Base-by-base conservation (phyloP, 257 asterid species). In the Prunella vulgaris region DNA sequence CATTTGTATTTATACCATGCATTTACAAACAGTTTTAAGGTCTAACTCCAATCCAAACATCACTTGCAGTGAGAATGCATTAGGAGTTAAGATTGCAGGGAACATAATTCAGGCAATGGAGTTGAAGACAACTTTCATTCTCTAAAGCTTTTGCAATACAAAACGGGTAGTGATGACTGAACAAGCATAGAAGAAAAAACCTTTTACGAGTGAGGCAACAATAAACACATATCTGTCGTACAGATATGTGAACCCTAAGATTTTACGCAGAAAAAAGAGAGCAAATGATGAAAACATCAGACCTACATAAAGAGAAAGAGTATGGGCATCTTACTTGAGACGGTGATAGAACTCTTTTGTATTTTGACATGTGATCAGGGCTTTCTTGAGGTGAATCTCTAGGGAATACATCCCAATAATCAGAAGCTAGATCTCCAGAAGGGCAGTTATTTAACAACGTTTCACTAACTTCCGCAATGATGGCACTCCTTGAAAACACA, bases 401-500 rank as follows among this genome's bases (percentile, higher is more conserved):
- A 66, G 93, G 93, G 62, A 94, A 80, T 64, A 91, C 59, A 76
- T 86, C 84, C 99, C 99, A 94, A 83, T 89, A 94, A 79, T 91
- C 97, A 68, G 86, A 68, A 68, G 97, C 86, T 66, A 87, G 69
- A 68, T 57, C 65, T 33, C 20, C 80, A 22, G 33, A 64, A 4
- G 68, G 57, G 77, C 64, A 57, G 49, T 74, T 77, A 42, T 60
- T 65, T 32, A 74, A 28, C 70, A 62, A 28, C 25, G 62, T 63
- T 61, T 85, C 93, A 9, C 56, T 71, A 37, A 84, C 87, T 78
- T 94, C 97, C 0, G 89, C 99, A 5, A 86, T 76, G 73, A 94
- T 84, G 60, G 96, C 92, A 64, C 84, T 88, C 84, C 76, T 89
- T 21, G 87, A 87, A 52, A 83, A 86, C 33, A 83, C 79, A 17